phyloP scores from a whole-genome alignment of 148 eudicot species.

The Fallopia convolvulus region DNA sequence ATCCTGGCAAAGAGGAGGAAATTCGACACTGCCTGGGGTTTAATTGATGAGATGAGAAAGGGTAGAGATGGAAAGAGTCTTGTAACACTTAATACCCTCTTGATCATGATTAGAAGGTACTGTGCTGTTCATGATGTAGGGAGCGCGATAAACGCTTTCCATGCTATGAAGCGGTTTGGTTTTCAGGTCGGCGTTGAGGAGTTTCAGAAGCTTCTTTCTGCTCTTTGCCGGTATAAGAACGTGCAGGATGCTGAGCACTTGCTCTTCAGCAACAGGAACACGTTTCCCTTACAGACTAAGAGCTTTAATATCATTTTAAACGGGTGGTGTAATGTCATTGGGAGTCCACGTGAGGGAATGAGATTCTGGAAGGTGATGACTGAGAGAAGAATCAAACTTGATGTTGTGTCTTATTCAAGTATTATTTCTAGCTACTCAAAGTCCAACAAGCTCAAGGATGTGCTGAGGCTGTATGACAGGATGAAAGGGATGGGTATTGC shows the following conservation, averaged over 20 bases:
- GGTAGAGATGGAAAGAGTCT: constrained; percentile 25
- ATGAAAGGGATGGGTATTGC: constrained; percentile 53
- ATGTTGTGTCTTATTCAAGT: constrained; percentile 63
- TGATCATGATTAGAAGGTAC: constrained; percentile 79
- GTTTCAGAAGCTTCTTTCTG: constrained; percentile 71
- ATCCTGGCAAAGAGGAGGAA: constrained; percentile 72
- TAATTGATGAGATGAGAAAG: constrained; percentile 74
- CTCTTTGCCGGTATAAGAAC: constrained; percentile 80
- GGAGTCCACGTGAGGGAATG: constrained; percentile 54
- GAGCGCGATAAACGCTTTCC: constrained; percentile 68
- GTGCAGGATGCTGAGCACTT: constrained; percentile 88
- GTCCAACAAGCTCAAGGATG: constrained; percentile 32
- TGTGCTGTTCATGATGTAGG: constrained; percentile 72
- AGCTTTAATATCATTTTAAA: constrained; percentile 84
- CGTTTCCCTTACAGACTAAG: constrained; percentile 53
- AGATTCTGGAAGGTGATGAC: constrained; percentile 81
- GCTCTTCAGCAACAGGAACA: constrained; percentile 58
- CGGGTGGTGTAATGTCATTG: constrained; percentile 73
- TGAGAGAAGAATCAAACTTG: constrained; percentile 37
- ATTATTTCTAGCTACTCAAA: constrained; percentile 71
- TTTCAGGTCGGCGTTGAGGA: constrained; percentile 54
- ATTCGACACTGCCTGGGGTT: constrained; percentile 75
- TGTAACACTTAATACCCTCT: constrained; percentile 53
- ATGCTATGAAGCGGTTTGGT: constrained; percentile 54
- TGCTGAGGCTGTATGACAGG: constrained; percentile 44